These are phyloP conservation scores for Aureobasidium sp. DNA, from an alignment of 2,329 filamentous ascomycete species.

Conservation along the genomic window DNA sequence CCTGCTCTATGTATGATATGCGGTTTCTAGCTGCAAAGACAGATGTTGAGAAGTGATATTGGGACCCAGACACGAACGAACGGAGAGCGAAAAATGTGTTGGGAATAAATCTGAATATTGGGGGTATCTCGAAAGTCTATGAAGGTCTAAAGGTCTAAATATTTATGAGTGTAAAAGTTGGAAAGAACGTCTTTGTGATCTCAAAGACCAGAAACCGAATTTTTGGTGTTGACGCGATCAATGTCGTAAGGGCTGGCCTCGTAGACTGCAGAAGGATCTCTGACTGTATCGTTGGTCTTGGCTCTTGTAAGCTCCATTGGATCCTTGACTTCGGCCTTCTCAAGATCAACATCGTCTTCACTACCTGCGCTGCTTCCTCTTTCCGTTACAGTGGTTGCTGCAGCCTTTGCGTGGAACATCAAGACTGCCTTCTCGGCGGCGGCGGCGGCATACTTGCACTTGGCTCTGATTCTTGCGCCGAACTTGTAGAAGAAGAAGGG, in stretches of 20 bases:
- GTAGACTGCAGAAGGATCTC: not conserved
- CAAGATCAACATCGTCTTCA: not conserved
- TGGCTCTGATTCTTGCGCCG: slow-evolving; percentile 40
- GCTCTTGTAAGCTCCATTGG: not conserved
- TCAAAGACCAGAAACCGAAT: not conserved
- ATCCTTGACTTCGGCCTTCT: not conserved
- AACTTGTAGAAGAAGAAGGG: slow-evolving; percentile 34
- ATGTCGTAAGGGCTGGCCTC: slow-evolving; percentile 11
- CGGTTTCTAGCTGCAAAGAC: too few relatives aligned
- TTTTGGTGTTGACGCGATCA: slow-evolving; percentile 7
- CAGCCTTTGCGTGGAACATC: not conserved
- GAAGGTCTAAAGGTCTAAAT: not conserved
- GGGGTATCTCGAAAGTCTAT: not conserved
- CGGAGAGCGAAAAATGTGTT: not conserved
- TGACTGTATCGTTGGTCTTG: not conserved
- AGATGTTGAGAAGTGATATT: too few relatives aligned
- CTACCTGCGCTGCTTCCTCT: not conserved
- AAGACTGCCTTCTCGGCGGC: not conserved
- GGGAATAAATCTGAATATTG: not conserved
- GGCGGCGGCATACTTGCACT: not conserved
- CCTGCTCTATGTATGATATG: too few relatives aligned
- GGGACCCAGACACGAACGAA: too few relatives aligned
- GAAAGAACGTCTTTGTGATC: too few relatives aligned
- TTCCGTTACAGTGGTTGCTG: not conserved
- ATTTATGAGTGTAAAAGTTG: not conserved